Evolutionary conservation across 2,329 filamentous ascomycete species (phyloP).

Genomic region (Penicillium sp.): DNA sequence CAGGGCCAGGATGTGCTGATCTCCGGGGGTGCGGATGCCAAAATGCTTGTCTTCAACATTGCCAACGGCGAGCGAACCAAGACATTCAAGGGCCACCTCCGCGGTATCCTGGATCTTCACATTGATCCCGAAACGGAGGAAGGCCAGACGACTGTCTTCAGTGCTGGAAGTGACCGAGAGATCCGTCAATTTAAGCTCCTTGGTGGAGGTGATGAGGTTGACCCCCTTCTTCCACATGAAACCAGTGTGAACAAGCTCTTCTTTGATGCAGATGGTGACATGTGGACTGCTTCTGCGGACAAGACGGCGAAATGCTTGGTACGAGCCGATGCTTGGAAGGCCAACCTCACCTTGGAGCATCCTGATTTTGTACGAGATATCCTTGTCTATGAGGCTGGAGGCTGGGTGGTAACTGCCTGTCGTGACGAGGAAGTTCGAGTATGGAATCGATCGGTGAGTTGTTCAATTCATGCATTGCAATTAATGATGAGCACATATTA

Average conservation of each 20-base stretch:
- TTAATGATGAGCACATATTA: constrained; percentile 22
- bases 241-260: constrained; percentile 83
- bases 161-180: constrained; percentile 77
- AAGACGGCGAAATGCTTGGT: constrained; percentile 81
- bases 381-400: constrained; percentile 67
- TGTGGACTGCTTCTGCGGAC: constrained; percentile 94
- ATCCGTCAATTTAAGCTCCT: constrained; percentile 67
- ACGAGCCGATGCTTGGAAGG: constrained; percentile 67
- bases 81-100: constrained; percentile 74
- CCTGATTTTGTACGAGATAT: constrained; percentile 90
- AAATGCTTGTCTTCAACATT: constrained; percentile 82
- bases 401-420: constrained; percentile 84
- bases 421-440: constrained; percentile 89
- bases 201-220: constrained; percentile 52
- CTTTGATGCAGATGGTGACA: constrained; percentile 72
- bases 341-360: constrained; percentile 74
- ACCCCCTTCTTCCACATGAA: constrained; percentile 75
- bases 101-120: constrained; percentile 78
- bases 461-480: neutral
- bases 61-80: constrained; percentile 70
- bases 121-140: constrained; percentile 64
- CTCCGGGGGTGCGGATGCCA: constrained; percentile 76
- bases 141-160: constrained; percentile 64
- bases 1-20: constrained; percentile 66
- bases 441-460: constrained; percentile 69